Conservation (phyloP, 306 rosid genomes). For the Rosa lucieae region DNA sequence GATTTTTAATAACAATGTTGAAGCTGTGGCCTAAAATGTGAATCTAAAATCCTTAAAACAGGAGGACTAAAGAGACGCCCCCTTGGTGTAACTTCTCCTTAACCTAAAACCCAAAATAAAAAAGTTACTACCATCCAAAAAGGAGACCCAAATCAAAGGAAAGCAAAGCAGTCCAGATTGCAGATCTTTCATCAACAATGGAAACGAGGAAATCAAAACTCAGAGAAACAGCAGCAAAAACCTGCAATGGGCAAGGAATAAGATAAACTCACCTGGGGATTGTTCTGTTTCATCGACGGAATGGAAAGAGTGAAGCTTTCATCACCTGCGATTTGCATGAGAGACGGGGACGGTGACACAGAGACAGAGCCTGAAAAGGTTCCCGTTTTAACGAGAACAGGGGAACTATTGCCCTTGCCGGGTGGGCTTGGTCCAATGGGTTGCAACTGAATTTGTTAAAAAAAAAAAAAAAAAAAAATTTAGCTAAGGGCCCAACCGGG, state of each 20-base stretch:
- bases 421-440: not conserved
- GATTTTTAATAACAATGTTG: not conserved
- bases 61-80: not conserved
- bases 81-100: not conserved
- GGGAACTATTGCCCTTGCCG: too few species aligned
- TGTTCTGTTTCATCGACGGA: not conserved
- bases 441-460: not conserved
- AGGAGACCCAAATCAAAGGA: not conserved
- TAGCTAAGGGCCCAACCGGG: conserved; percentile 20
- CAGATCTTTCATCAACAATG: not conserved
- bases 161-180: not conserved
- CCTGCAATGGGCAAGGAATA: not conserved
- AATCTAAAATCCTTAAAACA: not conserved
- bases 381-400: not conserved
- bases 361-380: not conserved
- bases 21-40: not conserved
- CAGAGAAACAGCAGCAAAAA: not conserved
- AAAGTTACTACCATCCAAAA: not conserved
- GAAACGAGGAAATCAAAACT: not conserved
- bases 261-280: not conserved
- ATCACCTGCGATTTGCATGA: not conserved
- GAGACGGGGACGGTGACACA: not conserved
- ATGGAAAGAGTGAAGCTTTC: not conserved
- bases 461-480: too few species aligned
- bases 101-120: not conserved